Evolutionary conservation across 768 basidiomycete genomes (phyloP), one percentile per base, ranked within the genome.

Genomic region (Botryobasidium botryosum): DNA sequence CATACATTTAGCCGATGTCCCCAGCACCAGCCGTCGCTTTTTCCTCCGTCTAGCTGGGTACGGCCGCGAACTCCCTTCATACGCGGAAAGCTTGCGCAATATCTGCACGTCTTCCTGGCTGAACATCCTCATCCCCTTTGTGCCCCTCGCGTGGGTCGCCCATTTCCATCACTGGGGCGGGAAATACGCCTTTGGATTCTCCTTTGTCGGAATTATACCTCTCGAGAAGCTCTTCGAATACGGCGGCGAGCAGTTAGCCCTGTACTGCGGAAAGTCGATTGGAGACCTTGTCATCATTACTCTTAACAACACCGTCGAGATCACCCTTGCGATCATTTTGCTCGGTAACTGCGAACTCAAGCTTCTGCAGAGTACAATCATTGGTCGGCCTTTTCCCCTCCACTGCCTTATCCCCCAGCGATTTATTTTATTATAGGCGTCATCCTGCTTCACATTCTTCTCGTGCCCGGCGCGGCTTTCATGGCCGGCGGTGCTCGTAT

Each of bases 301-400:
- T 0, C 56, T 79, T 32, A 75, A 76, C 59, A 81, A 81, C 54
- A 62, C 71, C 6, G 77, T 84, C 1, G 81, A 84, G 59, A 79
- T 72, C 0, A 76, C 77, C 0, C 61, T 84, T 4, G 77, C 77
- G 0, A 75, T 82, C 42, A 70, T 81, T 45, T 62, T 83, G 12
- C 59, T 83, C n/a, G 51, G 56, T n/a, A 72, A 70, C 58, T 77
- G 77, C 72, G 72, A 81, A 75, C 18, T 44, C 17, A 18, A 33
- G 35, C 59, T 84, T 3, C 56, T 82, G 35, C 80, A 83, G 53
- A 71, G 76, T 0, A 82, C 79, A 0, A 72, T 82, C 35, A 65
- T 74, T 31, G 79, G 76, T 42, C 24, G 6, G 27, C 35, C 7
- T 23, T 25, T n/a, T 26, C 13, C 37, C 24, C 15, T 13, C 3